Base-by-base conservation (phyloP, 1,284 basidiomycete genomes). In the Melanopsichium pennsylvanicum region DNA sequence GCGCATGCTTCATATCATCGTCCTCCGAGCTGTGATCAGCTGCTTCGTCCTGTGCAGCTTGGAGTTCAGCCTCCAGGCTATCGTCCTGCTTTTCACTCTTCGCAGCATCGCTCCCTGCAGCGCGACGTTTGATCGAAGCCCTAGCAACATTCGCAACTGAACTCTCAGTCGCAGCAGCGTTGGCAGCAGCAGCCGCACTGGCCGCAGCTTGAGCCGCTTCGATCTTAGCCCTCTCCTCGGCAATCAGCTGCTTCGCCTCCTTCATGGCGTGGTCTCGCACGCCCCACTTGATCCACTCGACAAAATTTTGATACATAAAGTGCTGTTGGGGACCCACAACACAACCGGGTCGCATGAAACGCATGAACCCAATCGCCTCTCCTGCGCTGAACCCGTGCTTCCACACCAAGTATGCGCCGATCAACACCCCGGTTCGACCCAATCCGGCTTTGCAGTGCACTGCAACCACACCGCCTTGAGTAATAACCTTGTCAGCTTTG, bases 321-420 rank as follows among this genome's bases (percentile, higher is more conserved):
- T 97, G 95, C 78, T 88, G 85, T 54, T 86, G 84, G 11, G 84
- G 83, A 12, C 94, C 94, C 31, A 97, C 94, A 13, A 97, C 94
- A 81, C 93, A 93, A 2, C 93, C 93, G 0, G 95, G 96, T 35
- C 95, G 88, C 64, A 97, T 89, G 69, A 99, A 90, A 19, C 96
- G 89, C 96, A 98, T 98, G 82, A 93, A 97, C 0, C 90, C 96
- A 61, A 98, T 98, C 9, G 90, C 94, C 83, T 99, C 96, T 52
- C 89, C 88, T 0, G 95, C 94, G n/a, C 93, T 93, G 80, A 99
- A 99, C n/a, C 91, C 91, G 78, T 97, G 94, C 83, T 96, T 97
- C 91, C 96, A 99, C 71, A 97, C 91, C 52, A 99, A 86, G 84
- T 97, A 98, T 3, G 96, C 96, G 38, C 81, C 76, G 63, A 98